Conservation (phyloP, 371 early-diverging fungal genomes). For the Synchytrium microbalum region DNA sequence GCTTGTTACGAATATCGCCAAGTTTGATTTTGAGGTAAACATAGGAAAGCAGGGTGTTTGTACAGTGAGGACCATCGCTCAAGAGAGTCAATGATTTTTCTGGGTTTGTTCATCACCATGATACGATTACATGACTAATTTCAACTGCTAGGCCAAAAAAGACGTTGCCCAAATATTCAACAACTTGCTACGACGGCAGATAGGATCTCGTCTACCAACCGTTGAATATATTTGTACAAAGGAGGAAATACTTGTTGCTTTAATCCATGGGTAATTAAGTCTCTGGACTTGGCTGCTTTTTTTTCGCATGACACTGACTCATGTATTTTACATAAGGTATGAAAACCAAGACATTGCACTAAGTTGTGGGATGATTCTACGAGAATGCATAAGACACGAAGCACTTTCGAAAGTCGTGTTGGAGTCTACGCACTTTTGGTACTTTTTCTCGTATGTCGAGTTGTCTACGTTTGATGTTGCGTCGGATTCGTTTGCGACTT, state of each 20-base stretch:
- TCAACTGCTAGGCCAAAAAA: constrained; percentile 70
- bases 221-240: constrained; percentile 85
- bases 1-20: constrained; percentile 73
- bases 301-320: too few species aligned
- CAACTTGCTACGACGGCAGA: constrained; percentile 86
- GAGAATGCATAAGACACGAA: constrained; percentile 94
- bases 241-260: constrained; percentile 62
- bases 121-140: too few species aligned
- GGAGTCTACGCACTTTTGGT: constrained; percentile 77
- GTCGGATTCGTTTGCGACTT: constrained; percentile 95
- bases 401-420: constrained; percentile 76
- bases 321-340: constrained; percentile 65
- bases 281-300: constrained; percentile 4
- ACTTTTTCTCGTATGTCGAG: constrained; percentile 91
- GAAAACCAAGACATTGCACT: constrained; percentile 91
- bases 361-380: constrained; percentile 92
- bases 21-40: constrained; percentile 86
- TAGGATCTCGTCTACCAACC: constrained; percentile 90
- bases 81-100: too few species aligned
- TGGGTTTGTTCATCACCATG: too few species aligned
- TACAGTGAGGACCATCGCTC: too few species aligned
- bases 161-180: constrained; percentile 96
- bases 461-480: constrained; percentile 95
- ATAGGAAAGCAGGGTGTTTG: too few species aligned
- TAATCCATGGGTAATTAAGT: constrained; percentile 68